A percentile compares a stretch with the other conserved stretches of the same genome.
phyloP scores from a whole-genome alignment of 768 basidiomycete genomes.

The Leccinum truebloodii region DNA sequence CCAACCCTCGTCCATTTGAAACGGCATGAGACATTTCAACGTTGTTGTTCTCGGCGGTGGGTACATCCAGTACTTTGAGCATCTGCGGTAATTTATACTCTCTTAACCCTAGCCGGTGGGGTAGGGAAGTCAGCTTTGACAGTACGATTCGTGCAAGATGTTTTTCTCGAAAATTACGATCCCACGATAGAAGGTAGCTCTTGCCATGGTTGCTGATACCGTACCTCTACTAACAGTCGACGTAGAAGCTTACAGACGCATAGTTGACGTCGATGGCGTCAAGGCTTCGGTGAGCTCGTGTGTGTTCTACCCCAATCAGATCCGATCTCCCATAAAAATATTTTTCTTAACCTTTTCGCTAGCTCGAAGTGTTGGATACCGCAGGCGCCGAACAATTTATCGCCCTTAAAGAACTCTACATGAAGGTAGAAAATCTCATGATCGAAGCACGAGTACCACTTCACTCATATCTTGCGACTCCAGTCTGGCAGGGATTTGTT shows the following conservation, averaged over 20 bases:
- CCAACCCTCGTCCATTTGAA: conserved; percentile 1
- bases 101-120: conserved; percentile 62
- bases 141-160: conserved; percentile 72
- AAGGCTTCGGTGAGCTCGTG: conserved; percentile 51
- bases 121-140: conserved; percentile 89
- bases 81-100: conserved; percentile 3
- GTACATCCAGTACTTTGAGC: conserved; percentile 22
- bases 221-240: conserved; percentile 10
- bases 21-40: conserved; percentile 66
- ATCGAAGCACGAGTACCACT: not conserved
- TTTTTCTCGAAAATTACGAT: conserved; percentile 76
- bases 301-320: conserved; percentile 19
- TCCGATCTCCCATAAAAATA: conserved; percentile 6
- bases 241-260: conserved; percentile 70
- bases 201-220: not conserved
- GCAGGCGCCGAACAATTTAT: conserved; percentile 88
- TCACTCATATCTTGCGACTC: not conserved
- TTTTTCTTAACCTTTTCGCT: conserved; percentile 16
- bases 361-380: conserved; percentile 83
- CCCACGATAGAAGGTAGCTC: conserved; percentile 79
- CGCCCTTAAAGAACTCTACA: conserved; percentile 78
- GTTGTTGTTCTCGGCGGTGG: conserved; percentile 81
- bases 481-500: no score
- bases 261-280: conserved; percentile 66
- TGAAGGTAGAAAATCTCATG: conserved; percentile 51